Evolutionary conservation across 305 asterid species (phyloP).

Genomic region (Rubia peregrina): DNA sequence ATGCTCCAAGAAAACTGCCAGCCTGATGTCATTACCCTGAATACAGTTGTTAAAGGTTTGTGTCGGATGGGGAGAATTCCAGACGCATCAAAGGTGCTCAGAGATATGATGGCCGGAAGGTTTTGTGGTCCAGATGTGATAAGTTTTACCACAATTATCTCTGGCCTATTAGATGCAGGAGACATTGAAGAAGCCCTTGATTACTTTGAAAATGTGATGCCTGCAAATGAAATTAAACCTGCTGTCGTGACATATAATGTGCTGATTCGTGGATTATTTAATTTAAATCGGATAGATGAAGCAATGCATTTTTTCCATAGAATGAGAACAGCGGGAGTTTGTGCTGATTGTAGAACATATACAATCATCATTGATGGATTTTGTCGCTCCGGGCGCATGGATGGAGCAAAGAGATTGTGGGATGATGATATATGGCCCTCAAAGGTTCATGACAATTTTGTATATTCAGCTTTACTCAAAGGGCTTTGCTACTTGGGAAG

Average conservation of each 20-base stretch:
- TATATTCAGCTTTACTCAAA: constrained; percentile 63
- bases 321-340: constrained; percentile 33
- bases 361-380: constrained; percentile 60
- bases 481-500: constrained; percentile 56
- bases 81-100: constrained; percentile 56
- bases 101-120: constrained; percentile 60
- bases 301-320: constrained; percentile 49
- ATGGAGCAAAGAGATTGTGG: constrained; percentile 73
- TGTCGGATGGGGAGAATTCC: constrained; percentile 62
- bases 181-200: constrained; percentile 49
- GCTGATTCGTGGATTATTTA: constrained; percentile 54
- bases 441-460: constrained; percentile 55
- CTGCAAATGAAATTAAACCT: constrained; percentile 45
- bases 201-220: constrained; percentile 48
- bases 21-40: constrained; percentile 67
- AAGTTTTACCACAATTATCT: constrained; percentile 56
- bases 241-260: constrained; percentile 61
- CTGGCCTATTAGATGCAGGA: constrained; percentile 48
- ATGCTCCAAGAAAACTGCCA: constrained; percentile 71
- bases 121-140: constrained; percentile 72
- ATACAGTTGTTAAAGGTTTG: constrained; percentile 75
- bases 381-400: constrained; percentile 32
- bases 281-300: constrained; percentile 40
- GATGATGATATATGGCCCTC: constrained; percentile 61
- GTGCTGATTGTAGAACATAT: constrained; percentile 54